Conservation (phyloP, 768 basidiomycete species). For the Suillus weaverae region DNA sequence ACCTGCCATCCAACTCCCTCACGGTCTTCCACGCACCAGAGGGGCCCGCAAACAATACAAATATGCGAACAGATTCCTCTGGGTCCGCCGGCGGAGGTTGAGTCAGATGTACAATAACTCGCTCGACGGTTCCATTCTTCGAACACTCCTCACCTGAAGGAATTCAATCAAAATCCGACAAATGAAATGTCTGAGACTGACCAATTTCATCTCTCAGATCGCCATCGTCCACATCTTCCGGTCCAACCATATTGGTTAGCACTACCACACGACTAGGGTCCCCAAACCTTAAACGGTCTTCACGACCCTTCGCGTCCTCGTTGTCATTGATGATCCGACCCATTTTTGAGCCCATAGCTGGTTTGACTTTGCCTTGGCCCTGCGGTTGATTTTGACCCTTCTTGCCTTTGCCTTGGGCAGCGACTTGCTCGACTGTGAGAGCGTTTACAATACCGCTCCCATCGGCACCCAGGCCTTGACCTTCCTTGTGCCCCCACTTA, state of each 20-base stretch:
- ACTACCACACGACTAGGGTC: constrained; percentile 89
- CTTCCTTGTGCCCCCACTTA: constrained; percentile 95
- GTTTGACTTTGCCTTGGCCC: constrained; percentile 35
- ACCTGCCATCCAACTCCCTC: constrained; percentile 89
- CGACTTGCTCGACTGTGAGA: constrained; percentile 72
- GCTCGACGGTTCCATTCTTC: constrained; percentile 89
- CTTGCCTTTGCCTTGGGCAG: constrained; percentile 33
- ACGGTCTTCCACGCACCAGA: constrained; percentile 97
- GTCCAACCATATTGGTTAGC: constrained; percentile 85
- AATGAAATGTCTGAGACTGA: constrained; percentile 32
- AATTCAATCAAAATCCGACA: constrained; percentile 1
- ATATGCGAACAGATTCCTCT: constrained; percentile 88
- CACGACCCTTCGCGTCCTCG: constrained; percentile 74
- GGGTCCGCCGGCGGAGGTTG: constrained; percentile 63
- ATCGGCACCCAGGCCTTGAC: constrained; percentile 85
- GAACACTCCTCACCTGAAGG: constrained; percentile 81
- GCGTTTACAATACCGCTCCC: constrained; percentile 88
- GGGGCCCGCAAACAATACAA: constrained; percentile 87
- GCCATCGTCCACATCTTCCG: constrained; percentile 81
- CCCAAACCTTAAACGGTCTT: constrained; percentile 81
- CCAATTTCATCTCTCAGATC: constrained; percentile 89
- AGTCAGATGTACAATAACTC: constrained; percentile 80
- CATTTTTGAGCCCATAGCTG: constrained; percentile 61
- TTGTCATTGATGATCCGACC: constrained; percentile 91
- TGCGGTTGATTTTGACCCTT: constrained; percentile 41